phyloP scores from a whole-genome alignment of 1,139 yeast genomes.

The Lodderomyces pseudojiufengensis region DNA sequence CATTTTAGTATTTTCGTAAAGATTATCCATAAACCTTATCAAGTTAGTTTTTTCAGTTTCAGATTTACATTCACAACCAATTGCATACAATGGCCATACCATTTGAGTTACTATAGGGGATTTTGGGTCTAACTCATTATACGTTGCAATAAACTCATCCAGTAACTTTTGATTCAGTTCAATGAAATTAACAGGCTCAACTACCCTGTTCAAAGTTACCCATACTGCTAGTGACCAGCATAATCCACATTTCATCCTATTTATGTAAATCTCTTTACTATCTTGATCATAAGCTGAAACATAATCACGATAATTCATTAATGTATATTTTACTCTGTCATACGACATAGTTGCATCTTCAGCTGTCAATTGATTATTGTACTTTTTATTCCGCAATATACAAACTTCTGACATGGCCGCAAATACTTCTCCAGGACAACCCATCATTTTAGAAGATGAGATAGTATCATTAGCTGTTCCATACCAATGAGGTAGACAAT shows the following conservation, averaged over 20 bases:
- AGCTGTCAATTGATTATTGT: constrained; percentile 6
- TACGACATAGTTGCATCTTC: constrained; percentile 9
- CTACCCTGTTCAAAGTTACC: constrained; percentile 33
- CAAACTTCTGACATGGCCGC: constrained; percentile 42
- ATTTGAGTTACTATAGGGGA: constrained; percentile 52
- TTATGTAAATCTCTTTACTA: constrained; percentile 20
- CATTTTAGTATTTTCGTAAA: constrained; percentile 48
- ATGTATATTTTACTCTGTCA: constrained; percentile 22
- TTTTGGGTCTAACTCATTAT: constrained; percentile 37
- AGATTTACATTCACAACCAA: constrained; percentile 39
- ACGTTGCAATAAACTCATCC: constrained; percentile 44
- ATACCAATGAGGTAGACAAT: constrained; percentile 49
- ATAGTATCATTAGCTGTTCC: constrained; percentile 37
- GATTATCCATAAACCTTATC: constrained; percentile 30
- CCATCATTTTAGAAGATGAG: constrained; percentile 51
- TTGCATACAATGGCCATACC: constrained; percentile 57
- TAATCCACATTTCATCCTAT: constrained; percentile 46
- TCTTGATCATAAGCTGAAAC: constrained; percentile 23
- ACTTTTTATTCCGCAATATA: constrained; percentile 31
- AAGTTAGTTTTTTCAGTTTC: constrained; percentile 25
- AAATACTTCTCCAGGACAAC: constrained; percentile 56
- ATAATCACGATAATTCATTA: constrained; percentile 45
- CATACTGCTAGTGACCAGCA: constrained; percentile 51
- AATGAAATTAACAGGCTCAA: constrained; percentile 20
- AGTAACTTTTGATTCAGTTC: constrained; percentile 25